These are phyloP conservation scores for Macrophomina tecta DNA, from an alignment of 2,329 filamentous ascomycete species.

Conservation along the genomic window DNA sequence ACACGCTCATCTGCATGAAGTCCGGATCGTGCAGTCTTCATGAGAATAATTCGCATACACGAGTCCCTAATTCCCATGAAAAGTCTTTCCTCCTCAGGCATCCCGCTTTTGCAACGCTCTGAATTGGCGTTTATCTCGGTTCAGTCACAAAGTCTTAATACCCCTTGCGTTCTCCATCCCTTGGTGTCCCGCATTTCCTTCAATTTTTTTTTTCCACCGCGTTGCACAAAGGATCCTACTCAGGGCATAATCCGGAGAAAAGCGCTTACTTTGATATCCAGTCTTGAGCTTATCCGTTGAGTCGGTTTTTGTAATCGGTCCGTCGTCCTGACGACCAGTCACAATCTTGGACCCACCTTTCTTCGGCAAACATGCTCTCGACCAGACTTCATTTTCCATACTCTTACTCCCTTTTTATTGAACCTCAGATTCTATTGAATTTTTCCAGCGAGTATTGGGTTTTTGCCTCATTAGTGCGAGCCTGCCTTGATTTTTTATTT, in stretches of 20 bases:
- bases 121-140: slow-evolving; percentile 8
- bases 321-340: not conserved
- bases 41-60: not conserved
- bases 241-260: not conserved
- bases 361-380: too few relatives aligned
- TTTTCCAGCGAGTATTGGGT: not conserved
- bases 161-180: slow-evolving; percentile 19
- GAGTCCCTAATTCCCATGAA: not conserved
- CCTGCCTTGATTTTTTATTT: not conserved
- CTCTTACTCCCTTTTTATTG: not conserved
- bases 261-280: not conserved
- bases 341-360: not conserved
- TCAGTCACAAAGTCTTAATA: slow-evolving; percentile 13
- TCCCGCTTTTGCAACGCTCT: slow-evolving; percentile 4
- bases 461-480: not conserved
- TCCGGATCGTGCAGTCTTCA: not conserved
- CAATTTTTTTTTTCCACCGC: not conserved
- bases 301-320: not conserved
- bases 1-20: not conserved
- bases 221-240: not conserved
- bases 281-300: not conserved
- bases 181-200: not conserved
- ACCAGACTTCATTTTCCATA: too few relatives aligned
- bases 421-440: not conserved
- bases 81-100: not conserved